Evolutionary conservation across 1,139 yeast species (phyloP).

Genomic region (Candida smagusa): DNA sequence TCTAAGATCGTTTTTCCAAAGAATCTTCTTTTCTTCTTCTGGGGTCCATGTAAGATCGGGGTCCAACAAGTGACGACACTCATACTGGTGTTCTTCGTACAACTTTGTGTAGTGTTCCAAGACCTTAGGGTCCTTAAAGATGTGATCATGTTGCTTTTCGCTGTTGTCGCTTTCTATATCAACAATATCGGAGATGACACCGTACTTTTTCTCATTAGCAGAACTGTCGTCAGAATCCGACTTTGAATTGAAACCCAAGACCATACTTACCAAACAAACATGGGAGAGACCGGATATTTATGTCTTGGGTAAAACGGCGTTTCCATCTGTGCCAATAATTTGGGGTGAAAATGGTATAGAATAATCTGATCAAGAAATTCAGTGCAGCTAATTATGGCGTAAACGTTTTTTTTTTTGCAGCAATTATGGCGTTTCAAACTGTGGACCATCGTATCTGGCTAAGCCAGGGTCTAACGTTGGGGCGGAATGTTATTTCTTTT

Average conservation of each 20-base stretch:
- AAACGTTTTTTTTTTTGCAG: neutral
- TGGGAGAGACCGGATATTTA: no score
- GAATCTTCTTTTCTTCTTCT: conserved; percentile 39
- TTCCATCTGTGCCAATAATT: no score
- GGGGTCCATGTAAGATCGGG: conserved; percentile 43
- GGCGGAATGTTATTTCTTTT: neutral
- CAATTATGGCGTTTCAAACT: neutral
- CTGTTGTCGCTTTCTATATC: conserved; percentile 5
- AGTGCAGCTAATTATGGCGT: no score
- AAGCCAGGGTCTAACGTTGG: no score
- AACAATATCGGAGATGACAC: conserved; percentile 1
- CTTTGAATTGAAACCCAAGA: neutral
- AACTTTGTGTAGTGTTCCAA: conserved; percentile 37
- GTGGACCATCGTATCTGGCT: no score
- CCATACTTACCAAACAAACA: no score
- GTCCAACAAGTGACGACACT: conserved; percentile 43
- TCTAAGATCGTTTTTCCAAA: conserved; percentile 40
- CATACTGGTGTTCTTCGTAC: conserved; percentile 43
- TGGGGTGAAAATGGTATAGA: no score
- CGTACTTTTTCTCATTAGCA: conserved; percentile 1
- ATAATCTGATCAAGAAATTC: no score
- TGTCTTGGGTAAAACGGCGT: no score
- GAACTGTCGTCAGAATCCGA: neutral
- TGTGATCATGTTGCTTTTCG: conserved; percentile 8
- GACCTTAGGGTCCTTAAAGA: conserved; percentile 32